Percentiles rank a stretch among this genome's conserved stretches.
phyloP scores from a whole-genome alignment of 345 rosid species.

The Rhizophora mangle region DNA sequence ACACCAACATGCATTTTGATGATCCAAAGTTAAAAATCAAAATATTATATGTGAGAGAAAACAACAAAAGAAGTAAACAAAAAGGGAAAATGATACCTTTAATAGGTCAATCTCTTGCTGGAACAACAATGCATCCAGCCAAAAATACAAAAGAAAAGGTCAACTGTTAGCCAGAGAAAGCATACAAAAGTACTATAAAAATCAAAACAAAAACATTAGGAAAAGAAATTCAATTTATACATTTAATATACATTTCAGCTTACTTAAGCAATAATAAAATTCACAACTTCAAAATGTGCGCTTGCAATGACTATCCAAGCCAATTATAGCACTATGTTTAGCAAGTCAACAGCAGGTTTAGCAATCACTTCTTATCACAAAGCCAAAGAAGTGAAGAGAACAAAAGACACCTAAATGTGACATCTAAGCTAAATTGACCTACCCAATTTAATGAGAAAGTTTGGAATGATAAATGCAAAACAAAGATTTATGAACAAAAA shows the following conservation, averaged over 20 bases:
- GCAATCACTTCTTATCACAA: not conserved
- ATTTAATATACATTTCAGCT: too few relatives aligned
- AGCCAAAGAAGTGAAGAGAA: not conserved
- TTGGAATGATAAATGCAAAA: too few relatives aligned
- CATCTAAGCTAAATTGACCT: not conserved
- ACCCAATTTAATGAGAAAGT: too few relatives aligned
- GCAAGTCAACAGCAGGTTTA: not conserved
- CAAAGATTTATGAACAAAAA: too few relatives aligned
- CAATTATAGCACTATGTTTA: too few relatives aligned
- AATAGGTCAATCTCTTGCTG: slow-evolving; percentile 99
- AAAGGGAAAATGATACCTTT: slow-evolving; percentile 52
- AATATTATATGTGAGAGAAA: not conserved
- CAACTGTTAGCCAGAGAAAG: slow-evolving; percentile 34
- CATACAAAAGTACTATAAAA: slow-evolving; percentile 11
- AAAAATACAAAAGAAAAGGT: slow-evolving; percentile 29
- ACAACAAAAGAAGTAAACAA: not conserved
- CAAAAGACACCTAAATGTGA: not conserved
- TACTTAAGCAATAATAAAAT: too few relatives aligned
- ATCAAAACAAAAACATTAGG: not conserved
- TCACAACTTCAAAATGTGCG: too few relatives aligned
- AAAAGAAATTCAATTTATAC: not conserved
- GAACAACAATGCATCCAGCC: slow-evolving; percentile 31
- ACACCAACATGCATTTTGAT: not conserved
- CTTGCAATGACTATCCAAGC: too few relatives aligned
- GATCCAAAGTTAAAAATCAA: not conserved